phyloP scores from a whole-genome alignment of 208 protist species.

The Trichomonas gallinae region DNA sequence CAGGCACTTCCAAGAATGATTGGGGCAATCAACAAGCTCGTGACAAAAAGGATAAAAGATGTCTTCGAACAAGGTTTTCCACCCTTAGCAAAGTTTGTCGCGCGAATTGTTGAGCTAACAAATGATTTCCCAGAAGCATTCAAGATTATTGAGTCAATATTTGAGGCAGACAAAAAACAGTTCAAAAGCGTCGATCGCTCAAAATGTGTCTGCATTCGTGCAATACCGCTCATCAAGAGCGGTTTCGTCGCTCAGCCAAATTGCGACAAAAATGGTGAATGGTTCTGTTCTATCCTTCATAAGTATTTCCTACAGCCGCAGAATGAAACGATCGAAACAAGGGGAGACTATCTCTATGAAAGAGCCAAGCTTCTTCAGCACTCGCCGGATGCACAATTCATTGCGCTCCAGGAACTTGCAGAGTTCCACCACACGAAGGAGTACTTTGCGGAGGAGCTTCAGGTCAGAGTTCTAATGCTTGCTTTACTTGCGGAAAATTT shows the following conservation, averaged over 20 bases:
- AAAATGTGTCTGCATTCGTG: not conserved
- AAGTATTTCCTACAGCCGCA: too few relatives aligned
- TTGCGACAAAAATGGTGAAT: not conserved
- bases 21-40: not conserved
- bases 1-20: not conserved
- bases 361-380: not conserved
- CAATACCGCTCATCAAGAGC: not conserved
- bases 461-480: not conserved
- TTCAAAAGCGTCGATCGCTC: not conserved
- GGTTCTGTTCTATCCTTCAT: not conserved
- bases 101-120: not conserved
- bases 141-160: not conserved
- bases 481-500: not conserved
- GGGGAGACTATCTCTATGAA: not conserved
- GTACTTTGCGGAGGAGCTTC: slow-evolving; percentile 1
- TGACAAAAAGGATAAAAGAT: not conserved
- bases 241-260: too few relatives aligned
- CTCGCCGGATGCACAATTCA: not conserved
- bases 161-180: not conserved
- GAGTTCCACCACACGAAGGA: not conserved
- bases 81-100: not conserved
- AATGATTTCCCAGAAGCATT: not conserved
- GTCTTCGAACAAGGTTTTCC: not conserved
- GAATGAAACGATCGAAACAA: not conserved
- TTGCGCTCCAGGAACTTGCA: not conserved